Evolutionary conservation across 2,329 filamentous ascomycete species (phyloP), one percentile per base, ranked within the genome.

Genomic region (Penicillium sp.): DNA sequence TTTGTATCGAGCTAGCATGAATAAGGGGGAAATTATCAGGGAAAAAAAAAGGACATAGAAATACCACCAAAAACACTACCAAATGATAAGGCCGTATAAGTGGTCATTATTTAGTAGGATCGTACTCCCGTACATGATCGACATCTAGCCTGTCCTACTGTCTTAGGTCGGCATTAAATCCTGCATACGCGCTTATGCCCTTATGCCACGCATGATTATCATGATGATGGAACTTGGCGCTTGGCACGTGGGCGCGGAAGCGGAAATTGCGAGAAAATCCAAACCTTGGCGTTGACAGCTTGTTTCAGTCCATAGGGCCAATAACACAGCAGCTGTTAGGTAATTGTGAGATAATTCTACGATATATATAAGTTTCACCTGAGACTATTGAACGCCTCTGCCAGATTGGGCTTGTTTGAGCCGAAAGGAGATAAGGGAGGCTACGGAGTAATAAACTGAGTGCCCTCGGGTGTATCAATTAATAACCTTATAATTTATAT

Each of bases 141-240:
- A 26, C 46, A 5, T 8, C 29, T 44, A 14, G 45, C n/a, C 39
- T 54, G 8, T 39, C 24, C 13, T 22, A 16, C 35, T 55, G 39
- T 50, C 22, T 32, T 38, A 3, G 40, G 26, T 45, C 26, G 40
- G 29, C 26, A 29, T 52, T 46, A 45, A 20, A 32, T 38, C 7
- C 32, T 52, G 40, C 47, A 55, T 38, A 39, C 5, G 32, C 8
- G 14, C n/a, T 50, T 44, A 55, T 55, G 52, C 45, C 14, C n/a
- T 50, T 44, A 55, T 55, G 52, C 45, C 34, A 32, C 4, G 20
- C 38, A 7, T 34, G 14, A 31, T 34, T 34, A 34, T 34, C 13
- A 32, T 10, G 11, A 16, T 29, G n/a, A 14, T 39, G 37, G 18
- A 14, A 32, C 22, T 39, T 39, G 39, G 40, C 38, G 20, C 34